Base-by-base conservation (phyloP, 805 yeast genomes). In the Candida ficus region DNA sequence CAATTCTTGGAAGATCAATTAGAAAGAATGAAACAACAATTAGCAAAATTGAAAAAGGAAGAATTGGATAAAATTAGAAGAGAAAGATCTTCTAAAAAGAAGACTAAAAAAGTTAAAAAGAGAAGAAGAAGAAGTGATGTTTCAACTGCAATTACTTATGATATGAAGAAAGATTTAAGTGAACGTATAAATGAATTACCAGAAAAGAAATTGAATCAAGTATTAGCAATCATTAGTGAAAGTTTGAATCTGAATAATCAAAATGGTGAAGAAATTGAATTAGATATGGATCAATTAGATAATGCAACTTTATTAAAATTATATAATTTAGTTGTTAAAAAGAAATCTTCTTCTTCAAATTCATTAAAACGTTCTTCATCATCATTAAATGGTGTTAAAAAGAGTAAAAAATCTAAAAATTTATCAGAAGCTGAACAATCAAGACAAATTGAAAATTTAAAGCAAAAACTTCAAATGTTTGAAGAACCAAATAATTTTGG, bases 111-210 rank as follows among this genome's bases (percentile, higher is more conserved):
- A 56, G 58, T 49, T 49, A 63, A 47, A 50, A 46, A 53, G 50
- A 54, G 55, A 57, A 44, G 56, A 54, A 50, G 54, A 61, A 38
- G 47, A 39, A 40, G 31, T 46, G 59, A 25, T 44, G 45, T 50
- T 53, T 43, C 60, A 49, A 40, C 54, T 56, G 62, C 61, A 12
- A 88, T 91, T 39, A 86, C 96, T 0, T 93, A 87, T 59, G 98
- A 90, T 57, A 91, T 91, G 98, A 93, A 93, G 74, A 86, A 87
- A 59, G 93, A 88, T 60, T 80, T 93, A 43, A 78, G 89, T 41
- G 97, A 89, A 57, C 80, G 80, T 50, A 90, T 93, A 59, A 80
- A 82, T 38, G 80, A 78, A 44, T 65, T 80, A 47, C 76, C 88
- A 33, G 95, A 89, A 49, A 78, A 82, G 62, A 87, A 86, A 66